Conservation (phyloP, 805 yeast genomes). For the Kuraishia capsulata region DNA sequence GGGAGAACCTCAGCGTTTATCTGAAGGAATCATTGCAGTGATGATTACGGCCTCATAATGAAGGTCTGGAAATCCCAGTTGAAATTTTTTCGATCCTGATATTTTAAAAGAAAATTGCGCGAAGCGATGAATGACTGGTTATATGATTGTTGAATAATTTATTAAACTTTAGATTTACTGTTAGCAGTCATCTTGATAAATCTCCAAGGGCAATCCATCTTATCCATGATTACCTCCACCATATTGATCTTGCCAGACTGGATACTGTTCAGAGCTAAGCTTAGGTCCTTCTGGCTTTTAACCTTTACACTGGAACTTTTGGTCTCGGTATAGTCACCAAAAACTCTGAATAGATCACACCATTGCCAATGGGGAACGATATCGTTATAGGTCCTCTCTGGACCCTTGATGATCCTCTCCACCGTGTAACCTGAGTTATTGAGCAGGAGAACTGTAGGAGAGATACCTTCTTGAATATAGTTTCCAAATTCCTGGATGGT, state of each 20-base stretch:
- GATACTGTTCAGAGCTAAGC: conserved; percentile 23
- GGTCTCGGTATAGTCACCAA: conserved; percentile 18
- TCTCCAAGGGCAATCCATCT: conserved; percentile 58
- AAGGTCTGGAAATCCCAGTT: not conserved
- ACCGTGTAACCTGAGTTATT: conserved; percentile 88
- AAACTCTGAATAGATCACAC: conserved; percentile 19
- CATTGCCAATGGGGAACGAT: conserved; percentile 78
- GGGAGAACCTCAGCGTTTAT: not conserved
- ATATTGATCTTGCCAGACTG: conserved; percentile 29
- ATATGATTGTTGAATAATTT: too few species aligned
- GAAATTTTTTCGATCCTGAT: too few species aligned
- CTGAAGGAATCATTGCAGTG: not conserved
- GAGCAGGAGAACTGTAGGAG: conserved; percentile 63
- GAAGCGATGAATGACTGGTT: too few species aligned
- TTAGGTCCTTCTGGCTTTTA: conserved; percentile 28
- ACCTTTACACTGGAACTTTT: conserved; percentile 23
- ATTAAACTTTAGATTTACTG: conserved; percentile 10
- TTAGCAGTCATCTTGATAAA: conserved; percentile 32
- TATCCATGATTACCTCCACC: conserved; percentile 51
- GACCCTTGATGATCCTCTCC: conserved; percentile 80
- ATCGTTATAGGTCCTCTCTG: conserved; percentile 69
- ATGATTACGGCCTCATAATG: not conserved
- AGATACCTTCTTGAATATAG: conserved; percentile 46
- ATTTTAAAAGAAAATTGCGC: too few species aligned
- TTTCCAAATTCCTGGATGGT: conserved; percentile 78